Base-by-base conservation (phyloP, 192 early-diverging fungal genomes). In the Rhizophagus clarus region DNA sequence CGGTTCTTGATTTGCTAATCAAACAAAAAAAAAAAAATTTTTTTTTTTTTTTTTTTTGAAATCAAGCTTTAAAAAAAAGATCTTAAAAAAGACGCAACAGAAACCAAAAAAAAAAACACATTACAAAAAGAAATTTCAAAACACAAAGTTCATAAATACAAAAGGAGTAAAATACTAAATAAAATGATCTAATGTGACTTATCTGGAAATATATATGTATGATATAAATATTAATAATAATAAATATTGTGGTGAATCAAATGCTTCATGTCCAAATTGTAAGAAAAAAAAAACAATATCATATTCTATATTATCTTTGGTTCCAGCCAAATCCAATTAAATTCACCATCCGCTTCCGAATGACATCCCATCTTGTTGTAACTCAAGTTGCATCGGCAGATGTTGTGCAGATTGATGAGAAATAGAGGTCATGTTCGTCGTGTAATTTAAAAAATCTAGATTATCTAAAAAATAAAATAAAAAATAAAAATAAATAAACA, bases 361-460 rank as follows among this genome's bases (percentile, higher is more conserved):
- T 28, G n/a, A 15, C 71, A 72, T 49, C n/a, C 71, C 71, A 51
- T 72, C 71, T 72, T 72, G 71, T 47, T n/a, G 45, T 28, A 72
- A 45, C 5, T 72, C 71, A 2, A 72, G 9, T 31, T 72, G 71
- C 71, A 72, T 72, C 12, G 71, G 71, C n/a, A 72, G 10, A 51
- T 72, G 71, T 49, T 72, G 71, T 7, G 71, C 14, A 28, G 68
- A 69, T 37, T 69, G 67, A 69, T 69, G 67, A 20, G 67, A 37
- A 69, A 69, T 70, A 70, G 68, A 40, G 4, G 40, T 1, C 28
- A 51, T 49, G 31, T 28, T 29, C 28, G 71, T n/a, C 22, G 70
- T 26, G 26, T 72, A 72, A 49, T 72, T 72, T 24, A 72, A 47
- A 22, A 51, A 72, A 47, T 72, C 45, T 72, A 72, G 14, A 49